phyloP scores from a whole-genome alignment of 805 yeast species.

The Ogataea siamensis region DNA sequence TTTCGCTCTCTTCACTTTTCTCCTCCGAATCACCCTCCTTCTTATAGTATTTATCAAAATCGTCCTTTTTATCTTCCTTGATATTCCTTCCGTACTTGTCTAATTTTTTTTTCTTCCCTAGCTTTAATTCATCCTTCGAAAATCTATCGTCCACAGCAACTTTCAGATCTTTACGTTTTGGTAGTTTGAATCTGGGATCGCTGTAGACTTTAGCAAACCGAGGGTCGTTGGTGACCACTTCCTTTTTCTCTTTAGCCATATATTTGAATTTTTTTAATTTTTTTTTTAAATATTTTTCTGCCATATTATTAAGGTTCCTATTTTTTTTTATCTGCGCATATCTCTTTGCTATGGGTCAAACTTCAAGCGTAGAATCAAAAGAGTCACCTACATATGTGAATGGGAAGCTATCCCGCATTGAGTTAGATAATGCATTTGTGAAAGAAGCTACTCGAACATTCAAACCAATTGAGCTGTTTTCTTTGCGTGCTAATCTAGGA shows the following conservation, averaged over 20 bases:
- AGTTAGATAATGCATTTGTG: slow-evolving; percentile 20
- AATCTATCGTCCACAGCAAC: slow-evolving; percentile 86
- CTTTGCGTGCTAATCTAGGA: slow-evolving; percentile 24
- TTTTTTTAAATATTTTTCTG: slow-evolving; percentile 6
- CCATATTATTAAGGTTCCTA: slow-evolving; percentile 1
- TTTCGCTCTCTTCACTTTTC: slow-evolving; percentile 54
- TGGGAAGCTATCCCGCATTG: slow-evolving; percentile 16
- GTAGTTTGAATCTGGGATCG: slow-evolving; percentile 85
- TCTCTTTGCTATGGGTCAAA: slow-evolving; percentile 24
- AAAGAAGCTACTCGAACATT: slow-evolving; percentile 19
- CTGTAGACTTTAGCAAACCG: slow-evolving; percentile 76
- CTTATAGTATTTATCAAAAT: slow-evolving; percentile 64
- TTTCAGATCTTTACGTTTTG: slow-evolving; percentile 65
- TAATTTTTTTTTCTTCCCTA: slow-evolving; percentile 61
- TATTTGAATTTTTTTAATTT: slow-evolving; percentile 2
- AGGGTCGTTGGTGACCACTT: slow-evolving; percentile 55
- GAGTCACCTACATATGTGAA: slow-evolving; percentile 11
- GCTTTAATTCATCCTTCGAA: slow-evolving; percentile 57
- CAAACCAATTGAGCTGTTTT: slow-evolving; percentile 26
- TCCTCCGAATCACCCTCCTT: slow-evolving; percentile 35
- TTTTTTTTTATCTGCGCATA: background rate
- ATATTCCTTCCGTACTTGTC: slow-evolving; percentile 87
- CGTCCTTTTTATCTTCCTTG: slow-evolving; percentile 41
- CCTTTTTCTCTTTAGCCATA: slow-evolving; percentile 9
- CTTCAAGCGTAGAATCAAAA: slow-evolving; percentile 13